Percentiles rank a stretch among this genome's conserved stretches.
Evolutionary conservation across 108 stramenopile species (phyloP).

Genomic region (Cyclotella kingstonii): DNA sequence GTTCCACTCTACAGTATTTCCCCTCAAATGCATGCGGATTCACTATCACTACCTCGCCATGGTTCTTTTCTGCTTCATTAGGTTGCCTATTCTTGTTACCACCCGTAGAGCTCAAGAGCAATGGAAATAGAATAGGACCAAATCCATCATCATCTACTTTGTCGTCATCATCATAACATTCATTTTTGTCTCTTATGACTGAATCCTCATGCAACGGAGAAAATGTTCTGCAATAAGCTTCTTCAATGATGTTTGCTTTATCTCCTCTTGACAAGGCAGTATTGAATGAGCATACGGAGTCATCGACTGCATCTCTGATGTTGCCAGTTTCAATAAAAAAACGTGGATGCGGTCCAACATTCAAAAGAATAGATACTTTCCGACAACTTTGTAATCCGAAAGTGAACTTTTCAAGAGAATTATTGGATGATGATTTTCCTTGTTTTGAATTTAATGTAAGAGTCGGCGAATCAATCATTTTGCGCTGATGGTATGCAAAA

Average conservation of each 20-base stretch:
- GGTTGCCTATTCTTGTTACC: background rate
- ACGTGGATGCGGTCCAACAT: no score
- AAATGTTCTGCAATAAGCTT: conserved; percentile 21
- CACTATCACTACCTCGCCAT: conserved; percentile 63
- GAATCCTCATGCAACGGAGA: background rate
- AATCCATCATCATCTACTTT: conserved; percentile 32
- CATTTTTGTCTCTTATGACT: background rate
- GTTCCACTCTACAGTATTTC: background rate
- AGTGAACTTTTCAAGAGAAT: no score
- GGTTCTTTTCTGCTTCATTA: background rate
- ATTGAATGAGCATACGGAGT: no score
- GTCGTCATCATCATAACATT: conserved; percentile 6
- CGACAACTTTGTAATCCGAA: no score
- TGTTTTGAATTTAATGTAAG: background rate
- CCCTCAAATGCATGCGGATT: conserved; percentile 72
- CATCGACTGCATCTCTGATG: no score
- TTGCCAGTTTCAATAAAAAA: no score
- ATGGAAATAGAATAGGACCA: conserved; percentile 36
- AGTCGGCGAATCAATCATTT: background rate
- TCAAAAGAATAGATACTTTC: no score
- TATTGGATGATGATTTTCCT: no score
- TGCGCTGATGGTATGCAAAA: background rate
- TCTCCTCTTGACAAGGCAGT: background rate
- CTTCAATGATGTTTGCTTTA: background rate
- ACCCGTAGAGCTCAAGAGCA: conserved; percentile 1